Evolutionary conservation across 495 filamentous ascomycete genomes (phyloP).

Genomic region (Staphylotrichum longicolle): DNA sequence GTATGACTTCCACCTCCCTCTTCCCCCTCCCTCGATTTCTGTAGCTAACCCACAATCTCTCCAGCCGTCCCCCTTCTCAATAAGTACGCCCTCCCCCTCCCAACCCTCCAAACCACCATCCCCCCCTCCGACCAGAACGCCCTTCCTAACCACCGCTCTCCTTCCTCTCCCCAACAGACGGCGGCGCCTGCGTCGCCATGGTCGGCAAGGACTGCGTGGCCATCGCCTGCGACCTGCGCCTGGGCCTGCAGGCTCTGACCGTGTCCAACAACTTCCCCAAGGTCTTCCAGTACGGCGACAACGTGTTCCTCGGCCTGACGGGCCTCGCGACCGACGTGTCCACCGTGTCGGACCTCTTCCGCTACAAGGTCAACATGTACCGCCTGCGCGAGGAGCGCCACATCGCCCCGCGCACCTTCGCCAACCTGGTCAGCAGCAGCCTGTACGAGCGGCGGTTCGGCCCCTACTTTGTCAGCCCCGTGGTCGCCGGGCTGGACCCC

Average conservation of each 20-base stretch:
- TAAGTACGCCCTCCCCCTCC: conserved; percentile 57
- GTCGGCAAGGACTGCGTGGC: conserved; percentile 99
- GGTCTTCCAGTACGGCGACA: conserved; percentile 93
- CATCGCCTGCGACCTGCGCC: conserved; percentile 97
- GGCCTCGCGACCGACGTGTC: conserved; percentile 93
- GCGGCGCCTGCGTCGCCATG: conserved; percentile 96
- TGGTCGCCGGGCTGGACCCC: conserved; percentile 89
- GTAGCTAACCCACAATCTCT: conserved; percentile 21
- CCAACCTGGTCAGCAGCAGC: conserved; percentile 85
- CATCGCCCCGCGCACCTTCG: conserved; percentile 90
- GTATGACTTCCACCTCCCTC: conserved; percentile 19
- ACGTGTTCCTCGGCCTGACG: conserved; percentile 90
- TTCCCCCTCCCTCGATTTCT: not conserved
- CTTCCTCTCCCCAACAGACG: conserved; percentile 56
- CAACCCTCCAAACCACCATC: not conserved
- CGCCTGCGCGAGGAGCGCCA: conserved; percentile 94
- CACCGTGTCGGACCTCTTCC: conserved; percentile 94
- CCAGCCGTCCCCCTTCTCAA: conserved; percentile 79
- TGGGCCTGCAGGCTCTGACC: conserved; percentile 93
- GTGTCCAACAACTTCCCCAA: conserved; percentile 99
- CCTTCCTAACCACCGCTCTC: conserved; percentile 13
- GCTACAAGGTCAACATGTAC: conserved; percentile 99
- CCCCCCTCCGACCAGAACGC: conserved; percentile 6
- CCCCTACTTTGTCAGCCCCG: conserved; percentile 91
- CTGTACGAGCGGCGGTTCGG: conserved; percentile 96